These are phyloP conservation scores for Orbilia ellipsospora DNA, from an alignment of 2,329 filamentous ascomycete genomes.

Conservation along the genomic window DNA sequence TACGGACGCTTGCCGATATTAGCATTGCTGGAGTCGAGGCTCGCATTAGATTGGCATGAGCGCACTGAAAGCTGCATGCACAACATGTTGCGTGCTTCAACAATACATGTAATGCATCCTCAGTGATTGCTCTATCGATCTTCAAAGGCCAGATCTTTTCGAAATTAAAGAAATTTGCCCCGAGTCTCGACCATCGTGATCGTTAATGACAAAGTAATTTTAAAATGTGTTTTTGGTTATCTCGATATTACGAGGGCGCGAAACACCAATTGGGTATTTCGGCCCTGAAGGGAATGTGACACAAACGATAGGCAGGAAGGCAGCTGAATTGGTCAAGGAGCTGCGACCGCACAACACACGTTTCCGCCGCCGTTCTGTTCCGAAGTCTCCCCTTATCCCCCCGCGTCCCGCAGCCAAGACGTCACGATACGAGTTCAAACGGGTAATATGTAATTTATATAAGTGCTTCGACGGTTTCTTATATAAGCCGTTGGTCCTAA, in stretches of 20 bases:
- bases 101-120: not conserved
- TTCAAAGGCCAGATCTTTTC: not conserved
- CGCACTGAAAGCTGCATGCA: not conserved
- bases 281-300: conserved; percentile 30
- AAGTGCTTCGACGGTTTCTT: no score
- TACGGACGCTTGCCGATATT: not conserved
- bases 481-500: no score
- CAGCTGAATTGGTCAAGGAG: conserved; percentile 8
- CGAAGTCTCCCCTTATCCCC: no score
- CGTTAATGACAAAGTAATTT: no score
- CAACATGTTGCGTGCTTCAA: not conserved
- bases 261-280: conserved; percentile 34
- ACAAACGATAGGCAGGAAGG: conserved; percentile 8
- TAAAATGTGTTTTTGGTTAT: no score
- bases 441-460: no score
- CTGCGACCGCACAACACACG: conserved; percentile 11
- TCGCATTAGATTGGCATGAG: not conserved
- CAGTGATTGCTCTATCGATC: conserved; percentile 9
- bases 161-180: no score
- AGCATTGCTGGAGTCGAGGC: no score
- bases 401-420: not conserved
- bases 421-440: not conserved
- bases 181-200: no score
- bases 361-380: not conserved
- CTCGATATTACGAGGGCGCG: not conserved